These are phyloP conservation scores for Botrytis elliptica DNA, from an alignment of 2,329 filamentous ascomycete species.

Conservation along the genomic window DNA sequence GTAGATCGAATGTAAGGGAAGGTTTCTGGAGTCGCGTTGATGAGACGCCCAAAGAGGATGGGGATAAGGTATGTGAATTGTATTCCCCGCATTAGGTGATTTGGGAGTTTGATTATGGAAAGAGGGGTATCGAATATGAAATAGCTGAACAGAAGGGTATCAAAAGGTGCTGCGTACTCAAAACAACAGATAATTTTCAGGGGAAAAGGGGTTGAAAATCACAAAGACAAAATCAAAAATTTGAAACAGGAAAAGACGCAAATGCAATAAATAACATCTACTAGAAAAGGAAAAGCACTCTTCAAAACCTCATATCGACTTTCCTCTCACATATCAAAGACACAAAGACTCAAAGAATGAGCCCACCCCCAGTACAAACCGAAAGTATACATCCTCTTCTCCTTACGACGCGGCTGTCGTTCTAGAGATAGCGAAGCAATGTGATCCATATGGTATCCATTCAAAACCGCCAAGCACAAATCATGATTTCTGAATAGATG, in stretches of 20 bases:
- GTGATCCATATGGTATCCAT: background rate
- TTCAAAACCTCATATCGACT: background rate
- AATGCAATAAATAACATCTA: background rate
- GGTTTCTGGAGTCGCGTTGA: background rate
- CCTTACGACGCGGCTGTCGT: background rate
- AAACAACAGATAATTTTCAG: background rate
- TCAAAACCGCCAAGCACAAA: background rate
- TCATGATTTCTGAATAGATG: background rate
- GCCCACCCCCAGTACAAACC: background rate
- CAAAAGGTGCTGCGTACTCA: background rate
- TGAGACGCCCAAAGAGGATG: background rate
- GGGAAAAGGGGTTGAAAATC: background rate
- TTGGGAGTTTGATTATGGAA: background rate
- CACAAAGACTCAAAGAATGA: background rate
- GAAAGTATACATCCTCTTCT: background rate
- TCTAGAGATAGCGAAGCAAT: background rate
- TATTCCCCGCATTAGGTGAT: background rate
- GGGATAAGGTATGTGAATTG: background rate
- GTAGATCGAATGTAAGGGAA: conserved; percentile 19
- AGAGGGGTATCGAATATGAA: background rate
- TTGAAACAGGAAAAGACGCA: background rate
- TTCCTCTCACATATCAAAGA: background rate
- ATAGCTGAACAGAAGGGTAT: background rate
- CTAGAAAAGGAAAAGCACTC: background rate
- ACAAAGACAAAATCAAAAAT: too few relatives aligned